A percentile compares a stretch with the other conserved stretches of the same genome.
Evolutionary conservation across 202 grass and related monocot genomes (phyloP).

Genomic region (Setaria viridis): DNA sequence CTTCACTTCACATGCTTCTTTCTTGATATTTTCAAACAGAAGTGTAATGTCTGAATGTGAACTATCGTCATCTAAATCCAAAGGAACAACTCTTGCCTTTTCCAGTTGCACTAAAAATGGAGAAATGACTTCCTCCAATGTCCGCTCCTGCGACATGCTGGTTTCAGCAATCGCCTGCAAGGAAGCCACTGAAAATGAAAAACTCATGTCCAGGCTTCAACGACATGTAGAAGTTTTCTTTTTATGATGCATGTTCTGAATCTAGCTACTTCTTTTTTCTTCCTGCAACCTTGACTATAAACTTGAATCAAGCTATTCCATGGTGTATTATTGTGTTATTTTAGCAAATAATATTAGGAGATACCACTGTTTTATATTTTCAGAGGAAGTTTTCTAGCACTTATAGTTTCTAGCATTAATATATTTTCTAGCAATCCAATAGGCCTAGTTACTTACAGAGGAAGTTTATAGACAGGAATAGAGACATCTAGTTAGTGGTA

Average conservation of each 20-base stretch:
- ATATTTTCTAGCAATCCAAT: too few relatives aligned
- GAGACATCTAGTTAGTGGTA: neutral
- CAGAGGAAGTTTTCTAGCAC: neutral
- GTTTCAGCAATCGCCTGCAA: conserved; percentile 19
- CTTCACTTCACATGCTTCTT: conserved; percentile 36
- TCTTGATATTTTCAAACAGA: conserved; percentile 56
- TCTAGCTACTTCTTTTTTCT: neutral
- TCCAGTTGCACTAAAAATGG: conserved; percentile 51
- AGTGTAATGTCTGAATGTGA: conserved; percentile 32
- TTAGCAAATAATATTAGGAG: conserved; percentile 2
- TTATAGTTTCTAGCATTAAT: neutral
- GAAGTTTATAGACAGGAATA: neutral
- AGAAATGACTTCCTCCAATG: conserved; percentile 50
- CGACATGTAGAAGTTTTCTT: neutral
- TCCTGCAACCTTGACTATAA: neutral
- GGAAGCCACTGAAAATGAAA: neutral
- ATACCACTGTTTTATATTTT: neutral
- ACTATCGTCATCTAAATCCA: neutral
- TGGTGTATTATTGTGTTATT: neutral
- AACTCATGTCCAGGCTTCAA: neutral
- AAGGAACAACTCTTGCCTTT: conserved; percentile 30
- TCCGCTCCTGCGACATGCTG: conserved; percentile 49
- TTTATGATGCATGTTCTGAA: neutral
- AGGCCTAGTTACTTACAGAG: too few relatives aligned
- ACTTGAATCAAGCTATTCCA: neutral